Base-by-base conservation (phyloP, 164 flowering plant genomes). In the Echeveria elegans region DNA sequence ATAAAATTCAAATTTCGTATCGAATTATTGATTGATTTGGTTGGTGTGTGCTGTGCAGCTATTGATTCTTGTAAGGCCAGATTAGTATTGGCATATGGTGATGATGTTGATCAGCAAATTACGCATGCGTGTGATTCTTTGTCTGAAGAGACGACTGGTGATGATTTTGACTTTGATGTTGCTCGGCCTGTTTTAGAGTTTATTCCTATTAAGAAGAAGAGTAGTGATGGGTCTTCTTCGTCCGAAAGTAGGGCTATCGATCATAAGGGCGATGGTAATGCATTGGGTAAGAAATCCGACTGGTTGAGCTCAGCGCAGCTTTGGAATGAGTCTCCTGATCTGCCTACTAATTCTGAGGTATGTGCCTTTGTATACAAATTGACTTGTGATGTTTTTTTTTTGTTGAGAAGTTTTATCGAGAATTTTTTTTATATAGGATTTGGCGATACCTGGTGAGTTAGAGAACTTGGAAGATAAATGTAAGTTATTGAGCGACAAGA, bases 251-350 rank as follows among this genome's bases (percentile, higher is more conserved):
- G 7, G 32, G 14, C 16, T 43, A 43, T 14, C 15, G 47, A 14
- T 43, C 32, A 26, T 19, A 28, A 26, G 15, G 31, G 11, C n/a
- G 61, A 9, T 28, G 19, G 0, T 53, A 7, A 1, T 7, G 59
- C 9, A 2, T 2, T 16, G 30, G 59, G 26, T 53, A 11, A 53
- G 59, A 53, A 53, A 56, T 56, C 32, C 12, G 61, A 56, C 32
- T 56, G 61, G 61, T 56, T 56, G 32, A 56, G 61, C 18, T 56
- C 61, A 56, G 61, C 30, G 2, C 61, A 56, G 32, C 61, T 56
- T 19, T 56, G 61, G 61, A 56, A 56, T 19, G 3, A 2, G 30
- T 18, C 61, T 12, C 32, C 61, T 4, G 61, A 56, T 56, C 61
- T 28, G 34, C 61, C 61, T 11, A 2, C 61, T 28, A 11, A 26